Conservation (phyloP, 148 eudicot species). For the Rhododendron simsii region DNA sequence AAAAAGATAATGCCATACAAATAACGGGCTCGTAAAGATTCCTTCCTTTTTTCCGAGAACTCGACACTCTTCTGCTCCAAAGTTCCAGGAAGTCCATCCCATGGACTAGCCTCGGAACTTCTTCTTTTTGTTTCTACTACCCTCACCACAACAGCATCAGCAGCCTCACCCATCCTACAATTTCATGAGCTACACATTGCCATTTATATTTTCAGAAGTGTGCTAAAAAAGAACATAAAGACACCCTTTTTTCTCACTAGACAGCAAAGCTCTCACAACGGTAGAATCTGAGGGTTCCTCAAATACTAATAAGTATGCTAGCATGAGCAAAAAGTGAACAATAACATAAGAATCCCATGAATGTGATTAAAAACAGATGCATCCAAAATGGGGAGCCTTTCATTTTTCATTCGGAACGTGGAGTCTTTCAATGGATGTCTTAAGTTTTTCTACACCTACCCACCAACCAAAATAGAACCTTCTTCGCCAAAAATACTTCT, state of each 20-base stretch:
- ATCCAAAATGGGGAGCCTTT: constrained; percentile 2
- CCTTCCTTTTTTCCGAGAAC: constrained; percentile 32
- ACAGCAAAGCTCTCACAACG: background rate
- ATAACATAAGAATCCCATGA: background rate
- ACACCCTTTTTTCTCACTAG: background rate
- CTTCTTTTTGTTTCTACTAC: constrained; percentile 17
- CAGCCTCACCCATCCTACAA: constrained; percentile 31
- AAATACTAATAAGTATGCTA: background rate
- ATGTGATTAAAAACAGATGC: background rate
- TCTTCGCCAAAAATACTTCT: background rate
- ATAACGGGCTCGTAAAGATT: constrained; percentile 69
- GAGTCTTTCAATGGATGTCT: background rate
- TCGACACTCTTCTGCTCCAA: constrained; percentile 30
- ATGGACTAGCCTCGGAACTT: constrained; percentile 26
- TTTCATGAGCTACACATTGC: background rate
- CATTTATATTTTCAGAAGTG: background rate
- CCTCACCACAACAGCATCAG: constrained; percentile 13
- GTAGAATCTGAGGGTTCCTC: background rate
- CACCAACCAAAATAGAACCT: constrained; percentile 18
- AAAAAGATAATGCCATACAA: constrained; percentile 72
- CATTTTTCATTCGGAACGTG: background rate
- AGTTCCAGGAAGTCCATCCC: constrained; percentile 25
- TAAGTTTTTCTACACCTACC: constrained; percentile 14
- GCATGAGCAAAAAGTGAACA: background rate
- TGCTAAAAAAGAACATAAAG: background rate